Percentiles rank a stretch among this genome's conserved stretches.
Evolutionary conservation across 148 eudicot genomes (phyloP).

Genomic region (Dianthus caryophyllus): DNA sequence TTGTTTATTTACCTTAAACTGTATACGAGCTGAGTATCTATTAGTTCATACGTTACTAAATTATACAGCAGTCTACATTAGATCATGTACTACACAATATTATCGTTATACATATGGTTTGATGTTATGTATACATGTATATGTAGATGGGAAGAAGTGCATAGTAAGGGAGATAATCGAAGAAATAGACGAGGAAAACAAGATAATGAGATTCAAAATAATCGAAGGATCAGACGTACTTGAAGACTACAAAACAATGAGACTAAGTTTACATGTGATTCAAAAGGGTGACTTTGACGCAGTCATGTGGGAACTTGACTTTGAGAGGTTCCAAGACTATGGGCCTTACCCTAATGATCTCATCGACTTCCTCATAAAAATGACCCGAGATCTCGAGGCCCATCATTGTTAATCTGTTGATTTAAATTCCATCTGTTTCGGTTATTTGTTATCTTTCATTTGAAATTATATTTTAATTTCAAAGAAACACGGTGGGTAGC

Average conservation of each 20-base stretch:
- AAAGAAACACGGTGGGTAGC: too few species aligned
- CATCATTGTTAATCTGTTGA: too few species aligned
- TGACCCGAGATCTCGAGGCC: conserved; percentile 17
- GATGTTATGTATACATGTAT: background rate
- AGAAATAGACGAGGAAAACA: conserved; percentile 17
- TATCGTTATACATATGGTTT: too few species aligned
- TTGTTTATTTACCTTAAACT: too few species aligned
- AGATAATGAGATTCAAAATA: background rate
- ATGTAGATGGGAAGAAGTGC: conserved; percentile 1
- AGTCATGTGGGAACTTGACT: background rate
- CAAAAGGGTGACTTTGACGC: conserved; percentile 4
- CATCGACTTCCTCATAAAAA: background rate
- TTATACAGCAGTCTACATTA: too few species aligned
- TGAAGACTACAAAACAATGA: conserved; percentile 2
- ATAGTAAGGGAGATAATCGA: background rate
- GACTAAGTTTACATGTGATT: background rate
- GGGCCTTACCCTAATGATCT: conserved; percentile 16
- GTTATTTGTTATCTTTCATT: too few species aligned
- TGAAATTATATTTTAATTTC: too few species aligned
- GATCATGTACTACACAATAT: too few species aligned
- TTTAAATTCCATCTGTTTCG: too few species aligned
- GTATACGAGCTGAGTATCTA: too few species aligned
- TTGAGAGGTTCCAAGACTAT: conserved; percentile 10
- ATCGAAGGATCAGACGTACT: conserved; percentile 1
- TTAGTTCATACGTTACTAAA: too few species aligned